These are phyloP conservation scores for Marasmius tenuissimus DNA, from an alignment of 1,284 basidiomycete genomes.

Conservation along the genomic window DNA sequence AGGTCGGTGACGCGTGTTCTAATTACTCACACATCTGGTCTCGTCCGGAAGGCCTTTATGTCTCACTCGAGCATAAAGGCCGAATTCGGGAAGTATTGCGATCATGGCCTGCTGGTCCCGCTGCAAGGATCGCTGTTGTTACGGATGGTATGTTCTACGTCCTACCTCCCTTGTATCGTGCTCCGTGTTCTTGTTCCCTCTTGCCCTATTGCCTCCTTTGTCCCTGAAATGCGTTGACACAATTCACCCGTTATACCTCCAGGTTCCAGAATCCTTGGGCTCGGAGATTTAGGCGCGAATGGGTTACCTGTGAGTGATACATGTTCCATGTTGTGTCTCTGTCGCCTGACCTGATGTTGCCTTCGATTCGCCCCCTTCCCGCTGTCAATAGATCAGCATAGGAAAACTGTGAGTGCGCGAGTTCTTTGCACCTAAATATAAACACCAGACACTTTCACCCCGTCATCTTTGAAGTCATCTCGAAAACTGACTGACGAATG, in stretches of 20 bases:
- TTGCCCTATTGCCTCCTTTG: background rate
- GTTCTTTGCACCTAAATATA: background rate
- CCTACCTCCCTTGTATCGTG: background rate
- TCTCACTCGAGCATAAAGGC: slow-evolving; percentile 74
- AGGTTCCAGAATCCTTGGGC: slow-evolving; percentile 79
- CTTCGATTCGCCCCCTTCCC: background rate
- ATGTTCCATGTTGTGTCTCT: background rate
- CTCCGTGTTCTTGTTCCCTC: too few relatives aligned
- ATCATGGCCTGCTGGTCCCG: slow-evolving; percentile 54
- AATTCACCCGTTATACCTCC: background rate
- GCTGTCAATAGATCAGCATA: slow-evolving; percentile 74
- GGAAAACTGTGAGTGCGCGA: slow-evolving; percentile 66
- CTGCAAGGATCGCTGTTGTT: slow-evolving; percentile 70
- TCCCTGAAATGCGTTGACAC: background rate
- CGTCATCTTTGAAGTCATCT: background rate
- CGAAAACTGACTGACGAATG: background rate
- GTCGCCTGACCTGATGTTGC: too few relatives aligned
- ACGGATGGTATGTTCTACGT: slow-evolving; percentile 58
- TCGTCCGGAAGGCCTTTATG: slow-evolving; percentile 69
- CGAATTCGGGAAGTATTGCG: slow-evolving; percentile 59
- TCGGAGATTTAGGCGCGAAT: slow-evolving; percentile 77
- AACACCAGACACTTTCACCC: background rate
- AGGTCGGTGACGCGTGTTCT: slow-evolving; percentile 81
- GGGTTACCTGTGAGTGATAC: slow-evolving; percentile 18
- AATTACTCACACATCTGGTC: slow-evolving; percentile 77